Evolutionary conservation across 2,329 filamentous ascomycete genomes (phyloP).

Genomic region (Dothideomycetes sp.): DNA sequence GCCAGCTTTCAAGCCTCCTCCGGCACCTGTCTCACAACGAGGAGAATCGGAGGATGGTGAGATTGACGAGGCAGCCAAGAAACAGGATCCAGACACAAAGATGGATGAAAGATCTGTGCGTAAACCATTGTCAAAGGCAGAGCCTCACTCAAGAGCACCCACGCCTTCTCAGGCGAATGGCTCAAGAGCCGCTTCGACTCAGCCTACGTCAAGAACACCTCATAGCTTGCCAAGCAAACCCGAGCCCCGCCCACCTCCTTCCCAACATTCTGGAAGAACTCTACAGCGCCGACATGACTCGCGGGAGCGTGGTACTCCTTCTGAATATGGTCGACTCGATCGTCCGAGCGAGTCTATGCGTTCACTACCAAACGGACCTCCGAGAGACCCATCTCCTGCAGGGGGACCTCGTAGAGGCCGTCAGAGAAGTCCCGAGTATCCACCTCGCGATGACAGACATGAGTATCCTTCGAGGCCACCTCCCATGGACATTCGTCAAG

Average conservation of each 20-base stretch:
- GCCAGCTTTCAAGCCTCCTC: constrained; percentile 20
- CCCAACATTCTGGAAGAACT: constrained; percentile 18
- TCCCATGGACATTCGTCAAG: background rate
- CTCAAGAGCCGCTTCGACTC: constrained; percentile 22
- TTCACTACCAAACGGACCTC: constrained; percentile 15
- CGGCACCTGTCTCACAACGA: constrained; percentile 2
- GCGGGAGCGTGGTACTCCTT: constrained; percentile 26
- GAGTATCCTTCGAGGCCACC: constrained; percentile 5
- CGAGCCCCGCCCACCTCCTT: constrained; percentile 45
- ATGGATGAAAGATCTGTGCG: constrained; percentile 13
- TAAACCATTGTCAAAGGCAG: constrained; percentile 15
- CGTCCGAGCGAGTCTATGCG: constrained; percentile 28
- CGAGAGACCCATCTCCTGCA: constrained; percentile 33
- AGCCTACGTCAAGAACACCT: constrained; percentile 17
- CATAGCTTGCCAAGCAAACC: constrained; percentile 49
- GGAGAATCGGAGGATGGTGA: constrained; percentile 57
- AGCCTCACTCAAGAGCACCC: constrained; percentile 16
- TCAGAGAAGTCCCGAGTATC: constrained; percentile 31
- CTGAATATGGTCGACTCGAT: constrained; percentile 36
- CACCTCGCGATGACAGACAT: constrained; percentile 21
- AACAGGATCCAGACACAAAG: background rate
- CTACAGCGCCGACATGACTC: constrained; percentile 18
- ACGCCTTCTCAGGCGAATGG: constrained; percentile 26
- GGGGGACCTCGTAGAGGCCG: constrained; percentile 21
- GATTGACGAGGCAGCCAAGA: constrained; percentile 41